These are phyloP conservation scores for Aspergillus sp. DNA, from an alignment of 2,329 filamentous ascomycete genomes.

Conservation along the genomic window DNA sequence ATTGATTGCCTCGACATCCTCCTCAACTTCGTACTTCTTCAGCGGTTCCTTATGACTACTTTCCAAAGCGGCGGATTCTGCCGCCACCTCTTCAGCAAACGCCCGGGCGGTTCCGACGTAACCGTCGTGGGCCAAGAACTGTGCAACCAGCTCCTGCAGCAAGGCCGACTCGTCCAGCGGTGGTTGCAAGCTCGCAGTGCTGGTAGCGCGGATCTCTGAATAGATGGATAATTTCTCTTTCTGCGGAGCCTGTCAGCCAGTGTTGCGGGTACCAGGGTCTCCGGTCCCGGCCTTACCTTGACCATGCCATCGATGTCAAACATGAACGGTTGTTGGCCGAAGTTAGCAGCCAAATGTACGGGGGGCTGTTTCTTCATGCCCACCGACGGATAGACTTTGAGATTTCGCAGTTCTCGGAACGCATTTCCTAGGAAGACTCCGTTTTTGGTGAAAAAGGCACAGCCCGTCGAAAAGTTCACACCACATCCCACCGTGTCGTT, in stretches of 20 bases:
- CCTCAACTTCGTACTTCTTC: conserved; percentile 64
- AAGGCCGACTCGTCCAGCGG: conserved; percentile 70
- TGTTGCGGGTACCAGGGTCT: no score
- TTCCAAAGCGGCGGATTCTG: conserved; percentile 68
- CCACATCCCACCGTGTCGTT: conserved; percentile 64
- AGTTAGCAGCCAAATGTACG: conserved; percentile 60
- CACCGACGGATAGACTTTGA: conserved; percentile 54
- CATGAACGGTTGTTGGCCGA: conserved; percentile 71
- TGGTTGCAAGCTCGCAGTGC: conserved; percentile 60
- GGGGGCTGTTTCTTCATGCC: conserved; percentile 63
- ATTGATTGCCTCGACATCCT: conserved; percentile 83
- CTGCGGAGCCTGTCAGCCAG: conserved; percentile 36
- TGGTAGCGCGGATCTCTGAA: conserved; percentile 58
- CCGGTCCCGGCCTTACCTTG: conserved; percentile 53
- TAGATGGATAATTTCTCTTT: conserved; percentile 60
- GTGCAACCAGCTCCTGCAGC: conserved; percentile 77
- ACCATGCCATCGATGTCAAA: conserved; percentile 90
- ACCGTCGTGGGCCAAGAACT: conserved; percentile 91
- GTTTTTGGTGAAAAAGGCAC: conserved; percentile 66
- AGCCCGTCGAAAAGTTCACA: conserved; percentile 60
- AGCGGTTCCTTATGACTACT: conserved; percentile 53
- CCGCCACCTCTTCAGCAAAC: conserved; percentile 76
- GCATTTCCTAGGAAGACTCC: conserved; percentile 55
- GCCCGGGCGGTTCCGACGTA: conserved; percentile 90
- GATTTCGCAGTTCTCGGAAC: conserved; percentile 44